Percentiles rank a stretch among this genome's conserved stretches.
Evolutionary conservation across 1,284 basidiomycete genomes (phyloP).

Genomic region (Heterobasidion parviporum): DNA sequence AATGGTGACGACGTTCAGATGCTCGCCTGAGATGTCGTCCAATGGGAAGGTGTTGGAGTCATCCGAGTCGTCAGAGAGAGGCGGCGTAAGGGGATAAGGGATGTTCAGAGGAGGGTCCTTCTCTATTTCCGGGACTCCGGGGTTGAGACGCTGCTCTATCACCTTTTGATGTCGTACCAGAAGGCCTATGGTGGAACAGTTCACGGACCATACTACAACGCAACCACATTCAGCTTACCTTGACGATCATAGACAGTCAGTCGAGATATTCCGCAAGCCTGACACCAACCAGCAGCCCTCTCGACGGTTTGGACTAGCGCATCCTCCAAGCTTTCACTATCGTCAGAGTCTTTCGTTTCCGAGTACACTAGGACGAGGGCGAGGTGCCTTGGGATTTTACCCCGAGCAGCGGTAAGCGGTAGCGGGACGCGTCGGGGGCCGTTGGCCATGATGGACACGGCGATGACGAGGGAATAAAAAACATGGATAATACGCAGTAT

Average conservation of each 20-base stretch:
- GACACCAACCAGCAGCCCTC: slow-evolving; percentile 51
- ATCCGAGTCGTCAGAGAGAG: slow-evolving; percentile 57
- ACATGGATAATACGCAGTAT: slow-evolving; percentile 48
- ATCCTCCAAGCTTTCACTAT: slow-evolving; percentile 24
- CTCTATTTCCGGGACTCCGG: background rate
- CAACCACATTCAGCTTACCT: slow-evolving; percentile 40
- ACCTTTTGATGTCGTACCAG: background rate
- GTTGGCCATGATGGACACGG: slow-evolving; percentile 32
- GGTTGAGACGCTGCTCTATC: background rate
- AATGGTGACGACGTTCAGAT: slow-evolving; percentile 32
- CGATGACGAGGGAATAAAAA: slow-evolving; percentile 40
- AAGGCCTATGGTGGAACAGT: background rate
- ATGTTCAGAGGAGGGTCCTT: background rate
- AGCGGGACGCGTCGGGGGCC: slow-evolving; percentile 29
- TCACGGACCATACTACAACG: background rate
- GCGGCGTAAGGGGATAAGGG: slow-evolving; percentile 38
- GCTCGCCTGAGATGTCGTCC: slow-evolving; percentile 20
- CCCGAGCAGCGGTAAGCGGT: slow-evolving; percentile 39
- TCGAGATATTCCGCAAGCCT: slow-evolving; percentile 41
- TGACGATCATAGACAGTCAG: slow-evolving; percentile 64
- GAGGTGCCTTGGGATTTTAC: slow-evolving; percentile 53
- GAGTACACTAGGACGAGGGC: slow-evolving; percentile 50
- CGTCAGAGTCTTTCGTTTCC: slow-evolving; percentile 15
- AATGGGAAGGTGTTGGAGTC: slow-evolving; percentile 53
- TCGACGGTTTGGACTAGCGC: slow-evolving; percentile 42